Conservation (phyloP, 305 asterid species). For the Fraxinus latifolia region DNA sequence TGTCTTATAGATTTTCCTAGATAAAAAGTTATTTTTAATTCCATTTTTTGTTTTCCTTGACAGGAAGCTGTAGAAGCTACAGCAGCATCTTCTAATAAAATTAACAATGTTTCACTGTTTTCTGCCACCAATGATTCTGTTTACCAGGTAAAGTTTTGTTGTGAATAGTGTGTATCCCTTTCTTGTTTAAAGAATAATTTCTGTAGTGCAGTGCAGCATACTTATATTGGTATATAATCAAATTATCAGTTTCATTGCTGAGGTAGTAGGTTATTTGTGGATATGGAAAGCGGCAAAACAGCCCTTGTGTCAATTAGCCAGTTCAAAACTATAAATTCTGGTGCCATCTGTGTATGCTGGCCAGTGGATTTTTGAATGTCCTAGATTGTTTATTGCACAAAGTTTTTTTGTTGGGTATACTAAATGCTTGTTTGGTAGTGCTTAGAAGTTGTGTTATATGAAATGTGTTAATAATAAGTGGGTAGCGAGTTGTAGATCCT, state of each 20-base stretch:
- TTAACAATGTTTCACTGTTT: constrained; percentile 39
- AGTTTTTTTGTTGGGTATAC: not conserved
- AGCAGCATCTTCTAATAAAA: constrained; percentile 28
- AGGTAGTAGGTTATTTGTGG: not conserved
- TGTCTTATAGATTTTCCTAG: not conserved
- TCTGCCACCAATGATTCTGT: constrained; percentile 57
- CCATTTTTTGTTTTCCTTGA: constrained; percentile 7
- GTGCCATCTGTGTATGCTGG: not conserved
- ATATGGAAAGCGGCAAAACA: not conserved
- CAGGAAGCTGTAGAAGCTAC: constrained; percentile 52
- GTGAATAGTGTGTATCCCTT: not conserved
- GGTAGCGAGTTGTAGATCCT: not conserved
- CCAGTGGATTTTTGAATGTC: not conserved
- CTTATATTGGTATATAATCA: not conserved
- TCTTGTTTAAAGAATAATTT: not conserved
- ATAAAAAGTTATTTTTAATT: constrained; percentile 2
- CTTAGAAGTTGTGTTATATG: not conserved
- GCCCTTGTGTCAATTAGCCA: not conserved
- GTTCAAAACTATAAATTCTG: not conserved
- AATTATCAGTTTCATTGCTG: constrained; percentile 2
- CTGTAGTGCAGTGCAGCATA: not conserved
- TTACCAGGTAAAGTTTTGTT: constrained; percentile 57
- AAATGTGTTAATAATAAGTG: not conserved
- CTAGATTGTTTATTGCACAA: not conserved
- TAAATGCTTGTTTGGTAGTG: not conserved